phyloP scores from a whole-genome alignment of 371 early-diverging fungal genomes.

The Syncephalastrum contaminatum region DNA sequence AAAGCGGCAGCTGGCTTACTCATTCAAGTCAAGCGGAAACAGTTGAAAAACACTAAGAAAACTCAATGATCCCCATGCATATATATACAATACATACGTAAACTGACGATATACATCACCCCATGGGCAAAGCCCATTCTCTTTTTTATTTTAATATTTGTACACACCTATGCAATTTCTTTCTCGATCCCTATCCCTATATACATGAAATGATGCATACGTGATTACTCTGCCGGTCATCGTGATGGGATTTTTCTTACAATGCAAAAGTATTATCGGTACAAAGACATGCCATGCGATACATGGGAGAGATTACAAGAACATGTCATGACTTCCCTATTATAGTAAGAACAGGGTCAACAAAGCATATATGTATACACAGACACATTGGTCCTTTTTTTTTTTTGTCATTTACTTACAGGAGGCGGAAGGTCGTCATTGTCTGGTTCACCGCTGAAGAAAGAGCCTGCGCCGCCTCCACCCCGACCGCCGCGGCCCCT shows the following conservation, averaged over 20 bases:
- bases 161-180: constrained; percentile 8
- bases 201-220: constrained; percentile 9
- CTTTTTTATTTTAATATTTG: constrained; percentile 44
- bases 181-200: constrained; percentile 11
- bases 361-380: background rate
- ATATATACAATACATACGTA: background rate
- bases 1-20: constrained; percentile 23
- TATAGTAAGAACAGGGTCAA: constrained; percentile 6
- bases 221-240: too few relatives aligned
- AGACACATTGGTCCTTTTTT: constrained; percentile 1
- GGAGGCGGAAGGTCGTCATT: constrained; percentile 78
- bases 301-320: constrained; percentile 41
- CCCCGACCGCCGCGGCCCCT: constrained; percentile 37
- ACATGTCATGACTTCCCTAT: constrained; percentile 66
- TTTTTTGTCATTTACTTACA: constrained; percentile 32
- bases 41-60: constrained; percentile 36
- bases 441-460: constrained; percentile 72
- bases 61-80: constrained; percentile 55
- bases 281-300: too few relatives aligned
- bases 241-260: too few relatives aligned
- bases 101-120: background rate
- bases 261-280: too few relatives aligned
- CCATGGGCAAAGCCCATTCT: constrained; percentile 15
- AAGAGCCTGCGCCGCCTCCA: constrained; percentile 33
- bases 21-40: constrained; percentile 29